Evolutionary conservation across 2,329 filamentous ascomycete genomes (phyloP), one percentile per base, ranked within the genome.

Genomic region (Fusarium sp.): DNA sequence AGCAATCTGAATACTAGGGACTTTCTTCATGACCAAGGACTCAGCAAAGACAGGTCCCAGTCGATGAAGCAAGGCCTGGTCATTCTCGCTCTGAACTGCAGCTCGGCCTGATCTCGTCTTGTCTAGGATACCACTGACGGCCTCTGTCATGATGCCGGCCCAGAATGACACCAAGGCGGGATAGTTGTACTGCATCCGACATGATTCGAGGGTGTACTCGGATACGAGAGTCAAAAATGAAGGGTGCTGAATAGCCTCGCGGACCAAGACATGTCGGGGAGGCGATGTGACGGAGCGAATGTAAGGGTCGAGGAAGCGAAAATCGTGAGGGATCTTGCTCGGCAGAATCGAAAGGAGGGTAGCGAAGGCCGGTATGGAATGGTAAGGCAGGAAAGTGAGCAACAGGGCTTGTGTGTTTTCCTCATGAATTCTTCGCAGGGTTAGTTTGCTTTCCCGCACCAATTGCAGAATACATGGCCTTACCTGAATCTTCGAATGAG

Each of bases 301-400:
- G 83, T 98, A 98, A 8, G 96, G 96, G 69, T 91, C 89, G 65
- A 99, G 88, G 81, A 98, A 98, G 75, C 91, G 92, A 81, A 96
- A 95, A 42, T 93, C 90, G 45, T 89, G 85, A 2, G 95, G 92
- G 14, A 98, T 86, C 56, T 87, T 90, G n/a, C 87, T 81, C 1
- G 96, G 95, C 18, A 99, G 85, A 66, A 99, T 97, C 4, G 94
- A 95, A 32, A 99, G 87, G 13, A 98, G 86, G 4, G 94, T 95
- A 53, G 93, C 87, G 81, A 99, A 99, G 20, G 94, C 90, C 11
- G 93, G 93, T 38, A 94, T 92, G 13, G 92, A 91, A 81, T 99
- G 95, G 82, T 98, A 98, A 4, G 96, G 96, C 10, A 99, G 87
- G 81, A 98, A 98, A 6, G 95, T 94, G 75, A 95, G 89, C 48